Conservation (phyloP, 192 early-diverging fungal species). For the Entophlyctis luteolus region DNA sequence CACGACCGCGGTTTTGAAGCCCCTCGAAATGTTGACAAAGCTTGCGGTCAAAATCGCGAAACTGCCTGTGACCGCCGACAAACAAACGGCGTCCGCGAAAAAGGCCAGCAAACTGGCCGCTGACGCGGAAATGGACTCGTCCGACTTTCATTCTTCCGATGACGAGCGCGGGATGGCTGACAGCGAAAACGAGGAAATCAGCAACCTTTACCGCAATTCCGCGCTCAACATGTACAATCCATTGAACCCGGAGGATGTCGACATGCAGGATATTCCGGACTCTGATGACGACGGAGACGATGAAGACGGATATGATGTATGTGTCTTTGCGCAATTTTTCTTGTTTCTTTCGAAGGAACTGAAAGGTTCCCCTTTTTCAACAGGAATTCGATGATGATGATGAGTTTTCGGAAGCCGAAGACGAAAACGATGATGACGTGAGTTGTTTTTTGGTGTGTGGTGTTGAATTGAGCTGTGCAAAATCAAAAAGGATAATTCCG, state of each 20-base stretch:
- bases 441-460: conserved; percentile 5
- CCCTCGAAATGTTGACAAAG: conserved; percentile 84
- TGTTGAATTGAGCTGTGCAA: neutral
- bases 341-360: too few relatives aligned
- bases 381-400: conserved; percentile 49
- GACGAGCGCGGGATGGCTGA: conserved; percentile 46
- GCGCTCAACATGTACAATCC: conserved; percentile 77
- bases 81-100: neutral
- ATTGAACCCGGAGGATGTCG: conserved; percentile 64
- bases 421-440: conserved; percentile 44
- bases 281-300: conserved; percentile 62
- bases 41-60: conserved; percentile 80
- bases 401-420: conserved; percentile 63
- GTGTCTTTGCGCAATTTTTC: conserved; percentile 1
- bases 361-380: too few relatives aligned
- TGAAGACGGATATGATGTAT: conserved; percentile 56
- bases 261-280: conserved; percentile 55
- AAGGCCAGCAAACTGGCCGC: neutral
- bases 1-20: conserved; percentile 74
- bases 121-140: neutral
- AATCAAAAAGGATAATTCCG: conserved; percentile 31
- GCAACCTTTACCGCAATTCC: conserved; percentile 78
- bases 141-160: conserved; percentile 9
- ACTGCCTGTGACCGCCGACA: conserved; percentile 15
- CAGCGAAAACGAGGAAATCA: conserved; percentile 62